Percentiles rank a stretch among this genome's conserved stretches.
phyloP scores from a whole-genome alignment of 108 stramenopile genomes.

The Parmales sp. region DNA sequence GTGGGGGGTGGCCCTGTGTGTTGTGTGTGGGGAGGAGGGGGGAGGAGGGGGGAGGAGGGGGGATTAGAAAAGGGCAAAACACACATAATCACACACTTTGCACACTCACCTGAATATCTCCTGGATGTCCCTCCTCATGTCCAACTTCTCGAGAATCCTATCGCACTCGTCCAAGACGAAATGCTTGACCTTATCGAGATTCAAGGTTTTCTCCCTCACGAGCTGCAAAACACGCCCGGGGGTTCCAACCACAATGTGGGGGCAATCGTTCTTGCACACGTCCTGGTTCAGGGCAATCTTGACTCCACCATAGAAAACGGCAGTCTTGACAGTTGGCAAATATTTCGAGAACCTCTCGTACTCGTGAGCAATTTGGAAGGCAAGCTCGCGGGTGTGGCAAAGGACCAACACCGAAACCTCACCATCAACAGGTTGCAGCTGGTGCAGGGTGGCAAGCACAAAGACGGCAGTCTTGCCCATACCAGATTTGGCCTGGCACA shows the following conservation, averaged over 20 bases:
- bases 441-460: conserved; percentile 94
- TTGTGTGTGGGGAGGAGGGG: too few species aligned
- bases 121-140: conserved; percentile 96
- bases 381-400: conserved; percentile 98
- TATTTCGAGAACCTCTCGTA: conserved; percentile 99
- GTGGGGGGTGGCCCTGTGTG: conserved; percentile 94
- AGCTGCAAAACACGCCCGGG: conserved; percentile 91
- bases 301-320: conserved; percentile 97
- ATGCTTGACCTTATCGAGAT: conserved; percentile 90
- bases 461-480: conserved; percentile 99
- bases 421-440: conserved; percentile 52
- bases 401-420: conserved; percentile 74
- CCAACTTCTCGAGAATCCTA: conserved; percentile 88
- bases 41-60: too few species aligned
- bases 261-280: conserved; percentile 83
- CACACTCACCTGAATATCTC: conserved; percentile 99
- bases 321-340: conserved; percentile 90
- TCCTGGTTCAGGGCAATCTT: conserved; percentile 68
- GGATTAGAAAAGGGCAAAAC: too few species aligned
- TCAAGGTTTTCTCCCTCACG: conserved; percentile 79
- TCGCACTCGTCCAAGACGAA: conserved; percentile 99
- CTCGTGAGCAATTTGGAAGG: conserved; percentile 98
- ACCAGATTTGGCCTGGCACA: conserved; percentile 99
- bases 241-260: conserved; percentile 97
- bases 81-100: too few species aligned